Percentiles rank a stretch among this genome's conserved stretches.
Evolutionary conservation across 2,329 filamentous ascomycete genomes (phyloP).

Genomic region (Periconia macrospinosa): DNA sequence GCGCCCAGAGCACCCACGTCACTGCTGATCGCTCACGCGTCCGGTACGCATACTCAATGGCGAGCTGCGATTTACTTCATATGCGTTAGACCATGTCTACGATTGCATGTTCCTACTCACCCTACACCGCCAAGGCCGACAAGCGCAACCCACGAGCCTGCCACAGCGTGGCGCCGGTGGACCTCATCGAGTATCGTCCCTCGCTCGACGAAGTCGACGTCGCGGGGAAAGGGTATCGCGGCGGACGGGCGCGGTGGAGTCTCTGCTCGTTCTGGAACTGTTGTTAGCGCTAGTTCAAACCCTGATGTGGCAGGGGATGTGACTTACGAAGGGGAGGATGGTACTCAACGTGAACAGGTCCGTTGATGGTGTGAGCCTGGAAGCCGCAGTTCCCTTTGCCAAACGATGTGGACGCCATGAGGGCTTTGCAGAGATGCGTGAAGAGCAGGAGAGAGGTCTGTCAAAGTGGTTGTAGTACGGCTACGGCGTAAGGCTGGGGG

Average conservation of each 20-base stretch:
- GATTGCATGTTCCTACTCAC: constrained; percentile 1
- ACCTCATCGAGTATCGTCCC: constrained; percentile 17
- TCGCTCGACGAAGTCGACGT: constrained; percentile 24
- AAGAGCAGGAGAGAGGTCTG: background rate
- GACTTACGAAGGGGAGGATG: constrained; percentile 3
- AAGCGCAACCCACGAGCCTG: constrained; percentile 21
- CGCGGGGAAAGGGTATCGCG: constrained; percentile 22
- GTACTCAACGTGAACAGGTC: background rate
- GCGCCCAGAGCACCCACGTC: constrained; percentile 12
- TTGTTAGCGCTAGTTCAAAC: constrained; percentile 2
- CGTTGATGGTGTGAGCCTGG: constrained; percentile 1
- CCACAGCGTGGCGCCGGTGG: constrained; percentile 32
- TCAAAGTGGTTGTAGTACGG: background rate
- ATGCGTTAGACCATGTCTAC: background rate
- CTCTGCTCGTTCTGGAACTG: constrained; percentile 2
- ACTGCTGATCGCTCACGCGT: constrained; percentile 4
- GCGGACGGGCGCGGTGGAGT: constrained; percentile 1
- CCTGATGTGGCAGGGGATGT: background rate
- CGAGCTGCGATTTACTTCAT: constrained; percentile 9
- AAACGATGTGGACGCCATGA: constrained; percentile 2
- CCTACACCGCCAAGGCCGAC: constrained; percentile 11
- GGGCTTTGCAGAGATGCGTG: background rate
- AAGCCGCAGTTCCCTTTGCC: constrained; percentile 2
- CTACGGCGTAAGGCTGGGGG: background rate
- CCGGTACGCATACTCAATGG: constrained; percentile 12